A percentile compares a stretch with the other conserved stretches of the same genome.
Conservation (phyloP, 139 green algal species). For the Coelastrella sp. region DNA sequence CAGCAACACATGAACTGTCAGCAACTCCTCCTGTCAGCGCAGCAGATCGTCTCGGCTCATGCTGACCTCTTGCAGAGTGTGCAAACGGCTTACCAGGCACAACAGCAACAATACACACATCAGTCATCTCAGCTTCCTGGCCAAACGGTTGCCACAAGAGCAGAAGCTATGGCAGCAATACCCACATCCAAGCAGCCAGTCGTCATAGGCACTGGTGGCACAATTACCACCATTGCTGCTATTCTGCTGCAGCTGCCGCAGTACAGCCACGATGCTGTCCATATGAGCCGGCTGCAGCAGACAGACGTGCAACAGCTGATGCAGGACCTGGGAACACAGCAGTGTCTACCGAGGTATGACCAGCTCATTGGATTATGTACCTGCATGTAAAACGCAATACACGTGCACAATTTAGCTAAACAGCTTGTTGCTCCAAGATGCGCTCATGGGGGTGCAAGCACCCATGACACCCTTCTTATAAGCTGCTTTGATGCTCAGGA, state of each 20-base stretch:
- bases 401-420: too few relatives aligned
- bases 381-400: too few relatives aligned
- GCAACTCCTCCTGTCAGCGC: background rate
- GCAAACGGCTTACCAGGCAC: background rate
- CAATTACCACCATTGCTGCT: conserved; percentile 24
- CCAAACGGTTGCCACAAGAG: too few relatives aligned
- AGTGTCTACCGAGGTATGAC: too few relatives aligned
- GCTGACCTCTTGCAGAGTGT: background rate
- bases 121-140: too few relatives aligned
- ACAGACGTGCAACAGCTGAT: background rate
- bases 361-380: too few relatives aligned
- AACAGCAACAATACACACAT: background rate
- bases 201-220: conserved; percentile 19
- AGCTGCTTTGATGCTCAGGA: too few relatives aligned
- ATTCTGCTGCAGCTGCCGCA: conserved; percentile 15
- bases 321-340: background rate
- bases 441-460: too few relatives aligned
- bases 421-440: too few relatives aligned
- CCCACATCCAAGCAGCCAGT: background rate
- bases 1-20: background rate
- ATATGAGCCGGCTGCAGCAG: conserved; percentile 6
- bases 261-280: conserved; percentile 10
- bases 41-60: background rate
- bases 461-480: too few relatives aligned
- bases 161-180: conserved; percentile 16